Evolutionary conservation across 2,329 filamentous ascomycete genomes (phyloP), one percentile per base, ranked within the genome.

Genomic region (Bisporella sp.): DNA sequence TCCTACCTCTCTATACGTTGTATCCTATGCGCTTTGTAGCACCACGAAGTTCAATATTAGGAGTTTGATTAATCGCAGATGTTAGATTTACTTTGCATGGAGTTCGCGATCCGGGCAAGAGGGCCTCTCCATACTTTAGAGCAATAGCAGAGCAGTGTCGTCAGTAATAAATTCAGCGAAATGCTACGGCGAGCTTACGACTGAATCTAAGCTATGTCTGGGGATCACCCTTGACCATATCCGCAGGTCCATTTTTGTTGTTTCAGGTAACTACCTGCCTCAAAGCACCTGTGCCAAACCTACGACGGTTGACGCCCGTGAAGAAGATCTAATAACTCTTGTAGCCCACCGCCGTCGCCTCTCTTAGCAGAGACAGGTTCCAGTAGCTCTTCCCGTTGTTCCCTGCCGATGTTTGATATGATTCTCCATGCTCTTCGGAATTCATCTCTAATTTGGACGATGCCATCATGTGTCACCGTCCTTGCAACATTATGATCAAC

Each of bases 401-500:
- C n/a, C 41, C 69, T 72, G 4, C 80, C 76, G 2, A 78, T 68
- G 5, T 68, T 68, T 56, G 71, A 74, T 55, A 91, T 80, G 51
- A 95, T 85, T 35, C 79, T 73, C 79, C 87, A 87, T 3, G 88
- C 89, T 21, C 89, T 78, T 13, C 88, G 78, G 62, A 95, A 93
- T 68, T 96, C 89, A 59, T 93, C 85, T 40, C 88, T 76, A 53
- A 95, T 93, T 1, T 84, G 78, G 1, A 88, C 84, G 55, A 95
- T 88, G 2, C 89, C 89, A 53, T 83, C 79, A 62, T 92, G 87
- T 5, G 85, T 90, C 1, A 96, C 89, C 0, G 89, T 95, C 46
- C 89, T 76, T 3, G 87, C 91, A 33, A 96, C 86, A 59, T 96
- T 96, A 68, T 96, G 89, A 40, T 89, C 84, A 2, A 83, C 69